Conservation (phyloP, 2,329 filamentous ascomycete genomes). For the Xylariaceae sp. region DNA sequence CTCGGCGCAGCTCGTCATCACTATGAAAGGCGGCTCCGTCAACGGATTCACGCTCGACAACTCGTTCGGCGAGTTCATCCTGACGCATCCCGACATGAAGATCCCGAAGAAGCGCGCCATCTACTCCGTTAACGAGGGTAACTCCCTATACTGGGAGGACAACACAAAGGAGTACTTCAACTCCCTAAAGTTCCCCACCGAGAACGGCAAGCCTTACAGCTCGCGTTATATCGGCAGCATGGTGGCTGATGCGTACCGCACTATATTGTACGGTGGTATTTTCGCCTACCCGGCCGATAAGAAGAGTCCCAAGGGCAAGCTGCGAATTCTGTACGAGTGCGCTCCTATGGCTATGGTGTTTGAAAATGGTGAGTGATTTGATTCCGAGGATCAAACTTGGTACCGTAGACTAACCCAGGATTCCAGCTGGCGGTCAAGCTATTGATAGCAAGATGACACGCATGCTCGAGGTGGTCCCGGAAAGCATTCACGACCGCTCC, state of each 20-base stretch:
- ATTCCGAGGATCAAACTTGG: neutral
- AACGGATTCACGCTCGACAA: constrained; percentile 98
- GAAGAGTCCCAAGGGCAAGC: constrained; percentile 97
- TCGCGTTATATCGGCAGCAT: constrained; percentile 95
- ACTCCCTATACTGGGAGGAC: constrained; percentile 94
- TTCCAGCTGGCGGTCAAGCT: constrained; percentile 85
- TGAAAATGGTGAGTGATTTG: constrained; percentile 74
- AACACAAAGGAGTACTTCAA: constrained; percentile 84
- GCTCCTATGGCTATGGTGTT: constrained; percentile 99
- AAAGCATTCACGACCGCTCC: constrained; percentile 90
- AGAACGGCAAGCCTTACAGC: constrained; percentile 83
- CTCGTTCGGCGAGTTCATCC: constrained; percentile 95
- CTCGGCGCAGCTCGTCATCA: constrained; percentile 92
- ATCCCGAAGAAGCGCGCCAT: constrained; percentile 78
- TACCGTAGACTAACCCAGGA: constrained; percentile 27
- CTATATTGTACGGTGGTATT: constrained; percentile 89
- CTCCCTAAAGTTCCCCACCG: constrained; percentile 75
- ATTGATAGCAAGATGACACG: constrained; percentile 86
- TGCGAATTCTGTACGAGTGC: constrained; percentile 96
- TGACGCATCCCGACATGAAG: constrained; percentile 92
- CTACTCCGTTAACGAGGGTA: constrained; percentile 98
- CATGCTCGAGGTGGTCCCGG: constrained; percentile 84
- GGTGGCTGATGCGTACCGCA: constrained; percentile 97
- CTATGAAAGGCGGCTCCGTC: constrained; percentile 86
- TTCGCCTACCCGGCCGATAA: constrained; percentile 97